phyloP scores from a whole-genome alignment of 2,329 filamentous ascomycete species.

The Penicillium sp. region DNA sequence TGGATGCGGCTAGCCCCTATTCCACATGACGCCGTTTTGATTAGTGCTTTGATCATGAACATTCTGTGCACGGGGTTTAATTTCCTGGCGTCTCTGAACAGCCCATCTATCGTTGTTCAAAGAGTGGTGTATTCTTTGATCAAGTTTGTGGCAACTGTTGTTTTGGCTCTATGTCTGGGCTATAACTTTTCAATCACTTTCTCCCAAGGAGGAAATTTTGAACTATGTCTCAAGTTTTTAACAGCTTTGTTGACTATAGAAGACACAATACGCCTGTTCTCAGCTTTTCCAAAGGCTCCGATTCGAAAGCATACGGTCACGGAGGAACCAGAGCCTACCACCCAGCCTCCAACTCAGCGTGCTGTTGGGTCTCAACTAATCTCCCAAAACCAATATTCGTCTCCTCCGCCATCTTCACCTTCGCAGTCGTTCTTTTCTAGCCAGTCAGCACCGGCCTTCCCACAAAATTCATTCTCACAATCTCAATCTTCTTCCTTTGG shows the following conservation, averaged over 20 bases:
- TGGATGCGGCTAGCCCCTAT: not conserved
- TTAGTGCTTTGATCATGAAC: conserved; percentile 4
- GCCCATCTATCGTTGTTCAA: not conserved
- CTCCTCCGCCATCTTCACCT: not conserved
- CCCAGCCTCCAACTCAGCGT: not conserved
- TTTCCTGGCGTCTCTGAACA: conserved; percentile 8
- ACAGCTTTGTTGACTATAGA: conserved; percentile 37
- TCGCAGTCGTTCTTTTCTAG: conserved; percentile 1
- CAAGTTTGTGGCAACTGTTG: conserved; percentile 11
- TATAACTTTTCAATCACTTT: conserved; percentile 10
- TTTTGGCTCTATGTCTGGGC: conserved; percentile 6
- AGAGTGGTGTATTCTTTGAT: conserved; percentile 6
- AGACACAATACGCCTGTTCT: conserved; percentile 26
- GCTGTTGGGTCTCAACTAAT: not conserved
- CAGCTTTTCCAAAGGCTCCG: conserved; percentile 20
- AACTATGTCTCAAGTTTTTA: conserved; percentile 36
- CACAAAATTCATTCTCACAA: not conserved
- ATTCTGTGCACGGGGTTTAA: conserved; percentile 12
- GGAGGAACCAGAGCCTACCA: not conserved
- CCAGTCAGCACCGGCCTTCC: not conserved
- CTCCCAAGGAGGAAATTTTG: conserved; percentile 31
- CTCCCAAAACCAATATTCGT: not conserved
- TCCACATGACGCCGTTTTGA: conserved; percentile 7
- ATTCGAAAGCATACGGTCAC: not conserved
- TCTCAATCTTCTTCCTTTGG: not conserved